Evolutionary conservation across 768 basidiomycete genomes (phyloP).

Genomic region (Kwoniella botswanensis): DNA sequence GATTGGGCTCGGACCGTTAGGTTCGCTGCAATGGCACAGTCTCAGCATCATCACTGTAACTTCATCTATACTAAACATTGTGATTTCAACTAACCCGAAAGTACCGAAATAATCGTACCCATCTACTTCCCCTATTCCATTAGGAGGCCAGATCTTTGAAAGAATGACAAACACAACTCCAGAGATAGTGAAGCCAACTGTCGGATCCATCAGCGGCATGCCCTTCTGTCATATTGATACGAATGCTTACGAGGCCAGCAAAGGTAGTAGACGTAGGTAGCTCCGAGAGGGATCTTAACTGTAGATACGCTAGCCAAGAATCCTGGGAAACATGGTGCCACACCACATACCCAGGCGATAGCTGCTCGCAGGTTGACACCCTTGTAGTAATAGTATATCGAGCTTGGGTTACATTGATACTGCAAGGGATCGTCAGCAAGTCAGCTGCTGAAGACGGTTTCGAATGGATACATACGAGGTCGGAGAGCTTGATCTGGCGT

Average conservation of each 20-base stretch:
- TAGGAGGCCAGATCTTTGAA: constrained; percentile 38
- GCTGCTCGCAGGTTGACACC: constrained; percentile 44
- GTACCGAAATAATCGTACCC: constrained; percentile 45
- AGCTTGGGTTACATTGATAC: constrained; percentile 31
- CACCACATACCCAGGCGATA: constrained; percentile 40
- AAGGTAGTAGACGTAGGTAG: constrained; percentile 28
- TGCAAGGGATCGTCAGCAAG: constrained; percentile 2
- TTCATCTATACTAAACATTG: no score
- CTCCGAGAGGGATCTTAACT: constrained; percentile 17
- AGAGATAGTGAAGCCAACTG: constrained; percentile 40
- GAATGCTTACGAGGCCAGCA: constrained; percentile 28
- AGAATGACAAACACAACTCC: constrained; percentile 30
- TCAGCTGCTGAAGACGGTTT: background rate
- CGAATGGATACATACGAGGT: constrained; percentile 17
- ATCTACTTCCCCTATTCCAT: constrained; percentile 37
- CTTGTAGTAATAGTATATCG: constrained; percentile 33
- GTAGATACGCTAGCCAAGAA: constrained; percentile 36
- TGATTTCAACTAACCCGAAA: constrained; percentile 28
- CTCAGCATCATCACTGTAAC: no score
- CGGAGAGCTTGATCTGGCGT: constrained; percentile 27
- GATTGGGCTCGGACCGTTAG: background rate
- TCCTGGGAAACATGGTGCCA: constrained; percentile 47
- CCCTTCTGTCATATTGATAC: background rate
- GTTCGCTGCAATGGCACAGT: background rate
- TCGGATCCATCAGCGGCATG: background rate